Evolutionary conservation across 805 yeast species (phyloP), one percentile per base, ranked within the genome.

Genomic region (Schwanniomyces pseudopolymorphus): DNA sequence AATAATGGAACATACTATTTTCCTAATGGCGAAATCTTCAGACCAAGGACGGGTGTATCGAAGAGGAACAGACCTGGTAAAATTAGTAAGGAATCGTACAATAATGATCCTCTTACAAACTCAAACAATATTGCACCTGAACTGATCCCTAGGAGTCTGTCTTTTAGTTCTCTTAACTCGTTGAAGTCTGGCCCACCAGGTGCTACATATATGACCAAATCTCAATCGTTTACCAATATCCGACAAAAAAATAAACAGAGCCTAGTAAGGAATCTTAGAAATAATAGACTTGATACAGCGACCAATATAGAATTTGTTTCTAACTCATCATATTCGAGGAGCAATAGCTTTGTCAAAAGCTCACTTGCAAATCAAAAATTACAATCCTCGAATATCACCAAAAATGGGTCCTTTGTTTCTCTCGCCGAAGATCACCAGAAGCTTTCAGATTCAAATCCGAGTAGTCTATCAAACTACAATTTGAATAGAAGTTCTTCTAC

Each of bases 1-100:
- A 43, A 46, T 43, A 45, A 43, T 16, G 63, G 71, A 9, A 49
- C 68, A 13, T 73, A 61, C 53, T 70, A 64, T 50, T 78, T 78
- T 55, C 82, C 82, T 13, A 78, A 78, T 56, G 83, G 83, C 41
- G 83, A 78, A 54, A 67, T 77, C 2, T 78, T 78, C 57, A 61
- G 76, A 28, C 82, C 82, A 1, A 57, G 81, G 33, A 59, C 56
- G 38, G 64, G 67, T 10, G 77, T 77, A 1, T 47, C 64, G n/a
- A 69, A 64, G 40, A 61, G 78, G 44, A 55, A 64, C 25, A 64
- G 71, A 43, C 80, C 79, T 6, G 53, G 54, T 35, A 70, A 66
- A 52, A 48, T 62, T 39, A 43, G 35, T 47, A 31, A 19, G 10
- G 20, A 31, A 9, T n/a, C 20, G 2, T 17, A 31, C 20, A 14